These are phyloP conservation scores for Tolypocladium ophioglossoides DNA, from an alignment of 2,329 filamentous ascomycete genomes.

Conservation along the genomic window DNA sequence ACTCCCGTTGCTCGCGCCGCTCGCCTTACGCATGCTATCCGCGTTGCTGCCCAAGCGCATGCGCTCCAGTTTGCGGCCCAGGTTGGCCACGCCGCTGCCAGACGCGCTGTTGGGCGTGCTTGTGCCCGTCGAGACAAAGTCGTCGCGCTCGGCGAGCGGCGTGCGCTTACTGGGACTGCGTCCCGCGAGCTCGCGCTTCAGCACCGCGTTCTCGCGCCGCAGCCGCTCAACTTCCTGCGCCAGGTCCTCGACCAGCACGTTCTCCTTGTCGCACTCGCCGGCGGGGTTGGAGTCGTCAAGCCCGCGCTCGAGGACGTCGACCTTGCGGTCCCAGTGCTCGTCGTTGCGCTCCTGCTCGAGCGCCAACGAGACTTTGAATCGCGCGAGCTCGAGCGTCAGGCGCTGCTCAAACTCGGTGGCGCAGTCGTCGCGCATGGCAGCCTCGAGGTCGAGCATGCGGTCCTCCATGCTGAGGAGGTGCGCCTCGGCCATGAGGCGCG, in stretches of 20 bases:
- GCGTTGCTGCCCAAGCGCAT: slow-evolving; percentile 32
- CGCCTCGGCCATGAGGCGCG: slow-evolving; percentile 61
- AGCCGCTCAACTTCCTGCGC: slow-evolving; percentile 63
- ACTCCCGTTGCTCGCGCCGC: slow-evolving; percentile 25
- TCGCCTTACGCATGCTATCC: slow-evolving; percentile 16
- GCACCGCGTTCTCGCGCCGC: slow-evolving; percentile 49
- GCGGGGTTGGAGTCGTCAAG: slow-evolving; percentile 32
- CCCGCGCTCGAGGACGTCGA: slow-evolving; percentile 51
- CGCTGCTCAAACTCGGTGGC: slow-evolving; percentile 74
- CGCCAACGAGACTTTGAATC: slow-evolving; percentile 73
- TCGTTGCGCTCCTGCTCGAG: slow-evolving; percentile 72
- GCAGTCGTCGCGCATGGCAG: slow-evolving; percentile 80
- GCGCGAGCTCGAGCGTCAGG: slow-evolving; percentile 61
- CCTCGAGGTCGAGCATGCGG: slow-evolving; percentile 57
- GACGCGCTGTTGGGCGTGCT: slow-evolving; percentile 3
- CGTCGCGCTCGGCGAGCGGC: slow-evolving; percentile 44
- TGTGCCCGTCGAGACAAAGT: slow-evolving; percentile 19
- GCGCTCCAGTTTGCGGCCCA: slow-evolving; percentile 38
- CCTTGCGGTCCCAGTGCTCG: slow-evolving; percentile 79
- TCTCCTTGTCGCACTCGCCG: slow-evolving; percentile 51
- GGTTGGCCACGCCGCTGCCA: slow-evolving; percentile 20
- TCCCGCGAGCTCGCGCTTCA: slow-evolving; percentile 54
- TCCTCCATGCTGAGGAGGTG: slow-evolving; percentile 63
- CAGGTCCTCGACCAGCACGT: slow-evolving; percentile 50
- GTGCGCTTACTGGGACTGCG: slow-evolving; percentile 53